Evolutionary conservation across 768 basidiomycete species (phyloP).

Genomic region (Tephrocybe rancida): DNA sequence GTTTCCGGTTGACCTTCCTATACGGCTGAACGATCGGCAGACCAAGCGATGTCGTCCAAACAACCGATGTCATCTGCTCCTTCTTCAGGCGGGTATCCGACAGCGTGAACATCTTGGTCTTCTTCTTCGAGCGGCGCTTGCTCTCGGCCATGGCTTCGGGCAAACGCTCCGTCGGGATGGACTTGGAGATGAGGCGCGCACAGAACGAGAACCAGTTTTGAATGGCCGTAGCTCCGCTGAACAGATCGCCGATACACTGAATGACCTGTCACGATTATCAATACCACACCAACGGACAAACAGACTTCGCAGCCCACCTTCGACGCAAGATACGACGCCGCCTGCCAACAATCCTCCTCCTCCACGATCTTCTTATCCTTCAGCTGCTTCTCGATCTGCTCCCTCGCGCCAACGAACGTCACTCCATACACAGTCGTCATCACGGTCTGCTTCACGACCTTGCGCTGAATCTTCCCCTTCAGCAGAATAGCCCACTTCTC

Average conservation of each 20-base stretch:
- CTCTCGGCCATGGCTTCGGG: conserved; percentile 39
- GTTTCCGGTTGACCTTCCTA: conserved; percentile 78
- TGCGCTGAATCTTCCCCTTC: conserved; percentile 79
- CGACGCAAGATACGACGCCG: conserved; percentile 80
- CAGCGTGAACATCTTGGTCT: conserved; percentile 18
- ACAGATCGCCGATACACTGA: conserved; percentile 85
- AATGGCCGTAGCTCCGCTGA: conserved; percentile 89
- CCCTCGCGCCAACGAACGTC: conserved; percentile 91
- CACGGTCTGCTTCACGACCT: conserved; percentile 98
- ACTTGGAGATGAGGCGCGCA: conserved; percentile 85
- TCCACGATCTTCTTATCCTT: conserved; percentile 73
- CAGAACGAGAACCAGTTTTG: conserved; percentile 88
- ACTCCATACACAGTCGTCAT: conserved; percentile 99
- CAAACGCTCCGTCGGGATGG: conserved; percentile 75
- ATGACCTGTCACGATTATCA: conserved; percentile 50
- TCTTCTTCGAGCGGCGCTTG: conserved; percentile 2
- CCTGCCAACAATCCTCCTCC: conserved; percentile 70
- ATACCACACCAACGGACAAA: conserved; percentile 1
- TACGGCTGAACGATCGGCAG: conserved; percentile 97
- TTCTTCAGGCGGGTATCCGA: conserved; percentile 54
- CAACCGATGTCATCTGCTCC: conserved; percentile 94
- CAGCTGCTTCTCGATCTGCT: conserved; percentile 92
- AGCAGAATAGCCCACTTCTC: conserved; percentile 61
- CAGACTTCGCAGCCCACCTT: conserved; percentile 46
- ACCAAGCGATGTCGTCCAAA: conserved; percentile 97